phyloP scores from a whole-genome alignment of 129 eudicot genomes.

The Flaveria trinervia region DNA sequence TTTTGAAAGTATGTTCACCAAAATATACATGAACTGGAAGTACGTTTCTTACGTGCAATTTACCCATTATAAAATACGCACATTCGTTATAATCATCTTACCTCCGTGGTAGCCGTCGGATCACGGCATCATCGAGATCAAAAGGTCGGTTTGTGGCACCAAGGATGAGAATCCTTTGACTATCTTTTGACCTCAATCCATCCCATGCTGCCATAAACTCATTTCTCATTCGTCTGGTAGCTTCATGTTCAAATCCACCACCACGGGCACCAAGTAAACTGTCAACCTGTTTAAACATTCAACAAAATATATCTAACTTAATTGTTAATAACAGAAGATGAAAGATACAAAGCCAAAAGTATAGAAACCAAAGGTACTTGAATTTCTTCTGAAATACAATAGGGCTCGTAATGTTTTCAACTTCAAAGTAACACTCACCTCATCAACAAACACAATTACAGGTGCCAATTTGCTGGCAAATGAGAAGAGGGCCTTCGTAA shows the following conservation, averaged over 20 bases:
- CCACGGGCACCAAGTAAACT: slow-evolving; percentile 99
- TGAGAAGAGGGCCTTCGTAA: slow-evolving; percentile 92
- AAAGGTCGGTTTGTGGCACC: slow-evolving; percentile 99
- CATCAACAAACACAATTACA: slow-evolving; percentile 95
- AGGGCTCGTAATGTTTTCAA: background rate
- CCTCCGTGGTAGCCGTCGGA: slow-evolving; percentile 97
- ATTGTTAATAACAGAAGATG: background rate
- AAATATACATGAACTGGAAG: background rate
- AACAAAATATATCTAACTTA: background rate
- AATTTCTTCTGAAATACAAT: background rate
- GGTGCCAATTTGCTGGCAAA: slow-evolving; percentile 98
- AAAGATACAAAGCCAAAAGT: slow-evolving; percentile 4
- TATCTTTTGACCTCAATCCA: slow-evolving; percentile 96
- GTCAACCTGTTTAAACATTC: slow-evolving; percentile 61
- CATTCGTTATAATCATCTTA: slow-evolving; percentile 23
- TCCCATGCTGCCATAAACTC: slow-evolving; percentile 99
- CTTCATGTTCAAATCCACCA: slow-evolving; percentile 95
- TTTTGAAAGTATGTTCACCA: background rate
- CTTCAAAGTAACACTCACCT: slow-evolving; percentile 52
- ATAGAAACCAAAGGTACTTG: background rate
- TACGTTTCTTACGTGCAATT: background rate
- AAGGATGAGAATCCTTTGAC: slow-evolving; percentile 89
- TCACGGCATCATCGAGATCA: slow-evolving; percentile 99
- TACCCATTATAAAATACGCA: background rate
- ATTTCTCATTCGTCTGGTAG: slow-evolving; percentile 95